Percentiles rank a stretch among this genome's conserved stretches.
phyloP scores from a whole-genome alignment of 169 alveolate genomes.

The Babesia ovis region DNA sequence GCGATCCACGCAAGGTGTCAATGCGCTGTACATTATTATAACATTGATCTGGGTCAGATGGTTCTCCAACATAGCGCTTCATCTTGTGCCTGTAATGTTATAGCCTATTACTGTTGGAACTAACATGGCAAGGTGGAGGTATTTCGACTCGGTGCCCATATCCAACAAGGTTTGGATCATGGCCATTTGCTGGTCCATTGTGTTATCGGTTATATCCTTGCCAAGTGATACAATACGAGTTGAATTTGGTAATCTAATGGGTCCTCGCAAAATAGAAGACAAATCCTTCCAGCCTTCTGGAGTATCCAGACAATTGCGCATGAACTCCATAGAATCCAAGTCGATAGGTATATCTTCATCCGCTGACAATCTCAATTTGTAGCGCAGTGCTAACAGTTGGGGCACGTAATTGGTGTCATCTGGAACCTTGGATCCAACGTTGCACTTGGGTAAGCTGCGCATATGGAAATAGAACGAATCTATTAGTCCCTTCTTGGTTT shows the following conservation, averaged over 20 bases:
- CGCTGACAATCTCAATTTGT: not conserved
- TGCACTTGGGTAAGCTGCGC: slow-evolving; percentile 7
- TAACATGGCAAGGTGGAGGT: slow-evolving; percentile 43
- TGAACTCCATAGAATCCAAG: slow-evolving; percentile 1
- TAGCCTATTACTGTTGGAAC: not conserved
- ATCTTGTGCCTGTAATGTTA: slow-evolving; percentile 30
- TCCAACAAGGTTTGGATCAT: slow-evolving; percentile 26
- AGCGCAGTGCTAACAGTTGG: not conserved
- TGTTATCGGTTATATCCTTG: slow-evolving; percentile 12
- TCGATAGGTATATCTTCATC: slow-evolving; percentile 7
- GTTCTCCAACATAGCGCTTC: slow-evolving; percentile 18
- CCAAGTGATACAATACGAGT: slow-evolving; percentile 32
- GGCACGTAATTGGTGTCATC: not conserved
- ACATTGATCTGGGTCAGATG: slow-evolving; percentile 19
- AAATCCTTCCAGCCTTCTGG: slow-evolving; percentile 18
- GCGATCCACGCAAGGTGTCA: slow-evolving; percentile 25
- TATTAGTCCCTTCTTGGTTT: slow-evolving; percentile 1
- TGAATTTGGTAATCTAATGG: slow-evolving; percentile 1
- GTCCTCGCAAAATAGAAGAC: slow-evolving; percentile 3
- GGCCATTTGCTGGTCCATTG: slow-evolving; percentile 40
- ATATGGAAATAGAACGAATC: slow-evolving; percentile 15
- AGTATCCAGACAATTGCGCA: slow-evolving; percentile 5
- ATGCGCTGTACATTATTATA: slow-evolving; percentile 15
- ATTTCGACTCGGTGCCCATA: slow-evolving; percentile 38
- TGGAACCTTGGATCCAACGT: not conserved